Evolutionary conservation across 2,329 filamentous ascomycete genomes (phyloP).

Genomic region (Penicillium psychrosexuale): DNA sequence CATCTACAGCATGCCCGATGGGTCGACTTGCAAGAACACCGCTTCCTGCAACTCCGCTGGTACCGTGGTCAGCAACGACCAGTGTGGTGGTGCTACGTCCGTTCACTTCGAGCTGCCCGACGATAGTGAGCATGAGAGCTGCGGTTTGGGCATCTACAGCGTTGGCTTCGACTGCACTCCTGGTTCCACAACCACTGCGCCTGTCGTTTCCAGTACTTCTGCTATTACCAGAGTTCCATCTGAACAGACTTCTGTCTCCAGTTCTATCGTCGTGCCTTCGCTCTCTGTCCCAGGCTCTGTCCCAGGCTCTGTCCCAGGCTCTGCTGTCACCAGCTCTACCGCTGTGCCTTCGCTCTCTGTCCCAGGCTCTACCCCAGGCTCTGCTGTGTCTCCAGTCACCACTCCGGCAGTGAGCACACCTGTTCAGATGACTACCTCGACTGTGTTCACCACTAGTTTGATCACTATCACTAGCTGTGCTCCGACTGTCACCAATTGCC

Average conservation of each 20-base stretch:
- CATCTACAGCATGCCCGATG: slow-evolving; percentile 82
- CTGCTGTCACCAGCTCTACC: slow-evolving; percentile 18
- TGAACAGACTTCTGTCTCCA: slow-evolving; percentile 16
- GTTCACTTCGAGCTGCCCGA: slow-evolving; percentile 68
- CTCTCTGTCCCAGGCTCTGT: slow-evolving; percentile 5
- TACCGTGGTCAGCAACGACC: slow-evolving; percentile 71
- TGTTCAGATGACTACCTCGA: slow-evolving; percentile 35
- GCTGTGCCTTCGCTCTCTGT: slow-evolving; percentile 13
- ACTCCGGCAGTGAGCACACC: slow-evolving; percentile 17
- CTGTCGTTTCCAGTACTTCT: slow-evolving; percentile 1
- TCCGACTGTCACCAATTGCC: slow-evolving; percentile 49
- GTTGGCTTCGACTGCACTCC: slow-evolving; percentile 31
- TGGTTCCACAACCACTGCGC: slow-evolving; percentile 11
- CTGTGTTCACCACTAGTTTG: slow-evolving; percentile 37
- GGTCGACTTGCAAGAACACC: slow-evolving; percentile 75
- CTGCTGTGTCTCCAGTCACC: background rate
- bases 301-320: background rate
- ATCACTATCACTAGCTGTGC: slow-evolving; percentile 43
- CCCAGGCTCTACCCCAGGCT: background rate
- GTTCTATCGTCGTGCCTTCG: slow-evolving; percentile 17
- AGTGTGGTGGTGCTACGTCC: slow-evolving; percentile 86
- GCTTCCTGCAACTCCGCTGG: slow-evolving; percentile 65
- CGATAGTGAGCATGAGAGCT: slow-evolving; percentile 55
- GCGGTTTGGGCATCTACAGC: slow-evolving; percentile 59
- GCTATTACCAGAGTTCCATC: slow-evolving; percentile 11